Evolutionary conservation across 73 alveolate species (phyloP).

Genomic region (Paramecium pentaurelia): DNA sequence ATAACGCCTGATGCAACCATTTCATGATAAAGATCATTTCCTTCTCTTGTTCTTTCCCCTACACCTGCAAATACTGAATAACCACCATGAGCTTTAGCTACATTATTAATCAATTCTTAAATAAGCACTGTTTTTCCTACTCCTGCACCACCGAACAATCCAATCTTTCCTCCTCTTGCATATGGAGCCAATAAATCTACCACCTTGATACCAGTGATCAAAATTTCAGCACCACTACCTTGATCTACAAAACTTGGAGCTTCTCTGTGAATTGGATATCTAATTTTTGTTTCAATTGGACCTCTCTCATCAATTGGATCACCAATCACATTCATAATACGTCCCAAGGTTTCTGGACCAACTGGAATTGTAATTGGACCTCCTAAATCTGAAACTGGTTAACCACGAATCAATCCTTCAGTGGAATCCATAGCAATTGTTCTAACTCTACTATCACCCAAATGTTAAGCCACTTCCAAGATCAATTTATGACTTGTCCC

Average conservation of each 20-base stretch:
- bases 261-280: slow-evolving; percentile 92
- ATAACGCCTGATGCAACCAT: slow-evolving; percentile 85
- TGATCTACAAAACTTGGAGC: slow-evolving; percentile 94
- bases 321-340: slow-evolving; percentile 95
- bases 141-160: slow-evolving; percentile 98
- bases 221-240: slow-evolving; percentile 88
- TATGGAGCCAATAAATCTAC: slow-evolving; percentile 98
- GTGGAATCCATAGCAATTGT: slow-evolving; percentile 97
- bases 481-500: slow-evolving; percentile 85
- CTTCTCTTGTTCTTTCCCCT: slow-evolving; percentile 94
- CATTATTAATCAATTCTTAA: slow-evolving; percentile 96
- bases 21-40: slow-evolving; percentile 91
- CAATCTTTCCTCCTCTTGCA: slow-evolving; percentile 95
- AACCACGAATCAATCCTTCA: slow-evolving; percentile 96
- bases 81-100: slow-evolving; percentile 95
- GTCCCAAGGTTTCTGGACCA: slow-evolving; percentile 94
- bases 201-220: slow-evolving; percentile 92
- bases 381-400: slow-evolving; percentile 88
- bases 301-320: slow-evolving; percentile 98
- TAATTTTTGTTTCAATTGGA: slow-evolving; percentile 73
- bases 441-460: slow-evolving; percentile 93
- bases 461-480: slow-evolving; percentile 96
- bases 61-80: slow-evolving; percentile 98
- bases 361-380: slow-evolving; percentile 85
- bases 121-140: slow-evolving; percentile 98